A percentile compares a stretch with the other conserved stretches of the same genome.
Evolutionary conservation across 2,329 filamentous ascomycete genomes (phyloP).

Genomic region (Aspergillus sojae): DNA sequence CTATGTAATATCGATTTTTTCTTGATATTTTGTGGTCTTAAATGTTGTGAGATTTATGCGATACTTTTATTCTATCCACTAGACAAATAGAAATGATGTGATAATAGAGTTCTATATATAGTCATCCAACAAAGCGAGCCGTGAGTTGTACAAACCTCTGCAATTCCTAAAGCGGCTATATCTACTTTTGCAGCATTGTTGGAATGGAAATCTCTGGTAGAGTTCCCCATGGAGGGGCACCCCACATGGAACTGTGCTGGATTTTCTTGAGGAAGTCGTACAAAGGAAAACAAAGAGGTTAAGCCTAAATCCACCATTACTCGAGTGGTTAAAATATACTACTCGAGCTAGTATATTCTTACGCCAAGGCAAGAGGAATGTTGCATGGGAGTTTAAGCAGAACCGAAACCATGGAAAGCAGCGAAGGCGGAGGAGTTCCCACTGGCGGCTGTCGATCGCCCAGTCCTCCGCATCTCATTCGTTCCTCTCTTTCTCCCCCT

Average conservation of each 20-base stretch:
- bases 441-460: slow-evolving; percentile 2
- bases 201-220: background rate
- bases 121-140: background rate
- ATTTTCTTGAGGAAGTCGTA: background rate
- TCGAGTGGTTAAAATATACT: background rate
- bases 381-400: slow-evolving; percentile 4
- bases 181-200: background rate
- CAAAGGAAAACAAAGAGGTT: background rate
- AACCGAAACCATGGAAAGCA: slow-evolving; percentile 1
- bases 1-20: background rate
- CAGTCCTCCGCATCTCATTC: slow-evolving; percentile 2
- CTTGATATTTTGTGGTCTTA: too few relatives aligned
- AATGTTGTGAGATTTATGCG: background rate
- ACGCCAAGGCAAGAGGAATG: background rate
- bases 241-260: background rate
- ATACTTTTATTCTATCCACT: background rate
- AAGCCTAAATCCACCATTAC: background rate
- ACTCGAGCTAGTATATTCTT: background rate
- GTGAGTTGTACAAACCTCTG: slow-evolving; percentile 1
- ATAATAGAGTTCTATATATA: background rate
- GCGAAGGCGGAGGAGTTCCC: slow-evolving; percentile 4
- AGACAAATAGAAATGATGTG: background rate
- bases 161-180: background rate
- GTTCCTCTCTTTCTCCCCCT: background rate
- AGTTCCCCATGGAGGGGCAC: background rate